phyloP scores from a whole-genome alignment of 306 rosid species.

The Pyrus bretschneideri region DNA sequence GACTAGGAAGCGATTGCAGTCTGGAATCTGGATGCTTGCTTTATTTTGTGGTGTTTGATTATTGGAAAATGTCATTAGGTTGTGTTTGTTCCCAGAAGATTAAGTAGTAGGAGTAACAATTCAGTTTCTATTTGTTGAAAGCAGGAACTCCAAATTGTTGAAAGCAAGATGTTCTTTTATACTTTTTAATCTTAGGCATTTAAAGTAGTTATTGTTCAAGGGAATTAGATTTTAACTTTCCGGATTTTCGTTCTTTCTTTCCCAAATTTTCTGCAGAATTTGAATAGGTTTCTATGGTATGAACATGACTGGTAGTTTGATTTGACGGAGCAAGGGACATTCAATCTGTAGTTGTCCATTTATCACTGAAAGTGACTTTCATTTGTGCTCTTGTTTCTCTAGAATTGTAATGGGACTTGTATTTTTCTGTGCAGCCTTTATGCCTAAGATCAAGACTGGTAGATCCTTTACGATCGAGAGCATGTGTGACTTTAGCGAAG shows the following conservation, averaged over 20 bases:
- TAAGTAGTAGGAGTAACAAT: background rate
- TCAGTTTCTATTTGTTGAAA: background rate
- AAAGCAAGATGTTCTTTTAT: background rate
- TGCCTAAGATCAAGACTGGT: slow-evolving; percentile 78
- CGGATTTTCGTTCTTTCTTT: background rate
- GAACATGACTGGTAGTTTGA: background rate
- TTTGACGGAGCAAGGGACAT: background rate
- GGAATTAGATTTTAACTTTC: background rate
- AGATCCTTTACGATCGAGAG: slow-evolving; percentile 66
- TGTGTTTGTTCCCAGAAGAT: background rate
- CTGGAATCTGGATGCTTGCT: background rate
- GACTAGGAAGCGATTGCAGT: background rate
- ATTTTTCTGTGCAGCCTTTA: slow-evolving; percentile 55
- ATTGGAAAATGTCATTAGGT: no score
- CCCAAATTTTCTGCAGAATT: background rate
- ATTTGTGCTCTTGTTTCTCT: no score
- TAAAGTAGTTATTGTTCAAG: background rate
- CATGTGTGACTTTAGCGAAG: slow-evolving; percentile 76
- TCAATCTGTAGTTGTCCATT: background rate
- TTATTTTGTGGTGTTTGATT: background rate
- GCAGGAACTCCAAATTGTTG: background rate
- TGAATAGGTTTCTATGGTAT: background rate
- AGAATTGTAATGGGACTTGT: background rate
- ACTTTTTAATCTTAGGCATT: background rate
- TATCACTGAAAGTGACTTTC: background rate